phyloP scores from a whole-genome alignment of 75 land plant genomes.

The Pinus albicaulis region DNA sequence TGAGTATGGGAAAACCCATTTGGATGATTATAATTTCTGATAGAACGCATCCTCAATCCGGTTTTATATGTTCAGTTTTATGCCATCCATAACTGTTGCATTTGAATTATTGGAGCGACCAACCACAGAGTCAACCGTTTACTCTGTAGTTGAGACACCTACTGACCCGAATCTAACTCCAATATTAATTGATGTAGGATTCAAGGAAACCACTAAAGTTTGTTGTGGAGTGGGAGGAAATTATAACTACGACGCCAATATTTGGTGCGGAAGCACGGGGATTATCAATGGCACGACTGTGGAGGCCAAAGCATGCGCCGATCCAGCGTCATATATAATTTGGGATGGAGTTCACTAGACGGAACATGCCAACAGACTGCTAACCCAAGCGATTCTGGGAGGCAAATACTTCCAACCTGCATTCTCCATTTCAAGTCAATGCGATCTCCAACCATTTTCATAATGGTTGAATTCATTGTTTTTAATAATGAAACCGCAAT shows the following conservation, averaged over 20 bases:
- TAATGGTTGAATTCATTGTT: too few relatives aligned
- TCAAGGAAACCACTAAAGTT: conserved; percentile 34
- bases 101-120: too few relatives aligned
- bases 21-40: too few relatives aligned
- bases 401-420: conserved; percentile 62
- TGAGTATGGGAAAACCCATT: too few relatives aligned
- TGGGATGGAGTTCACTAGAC: conserved; percentile 94
- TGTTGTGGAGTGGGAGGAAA: conserved; percentile 71
- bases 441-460: conserved; percentile 19
- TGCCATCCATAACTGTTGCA: too few relatives aligned
- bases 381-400: conserved; percentile 39
- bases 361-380: conserved; percentile 56
- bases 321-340: conserved; percentile 67
- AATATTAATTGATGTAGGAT: conserved; percentile 27
- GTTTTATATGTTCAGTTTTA: too few relatives aligned
- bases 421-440: conserved; percentile 43
- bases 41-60: too few relatives aligned
- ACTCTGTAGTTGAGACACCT: too few relatives aligned
- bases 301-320: conserved; percentile 50
- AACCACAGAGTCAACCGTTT: too few relatives aligned
- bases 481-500: too few relatives aligned
- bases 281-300: conserved; percentile 31
- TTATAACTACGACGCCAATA: conserved; percentile 52
- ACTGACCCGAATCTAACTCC: too few relatives aligned
- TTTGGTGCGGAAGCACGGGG: conserved; percentile 55